A percentile compares a stretch with the other conserved stretches of the same genome.
These are phyloP conservation scores for Syncephalastrum monosporum DNA, from an alignment of 371 early-diverging fungal species.

Conservation along the genomic window DNA sequence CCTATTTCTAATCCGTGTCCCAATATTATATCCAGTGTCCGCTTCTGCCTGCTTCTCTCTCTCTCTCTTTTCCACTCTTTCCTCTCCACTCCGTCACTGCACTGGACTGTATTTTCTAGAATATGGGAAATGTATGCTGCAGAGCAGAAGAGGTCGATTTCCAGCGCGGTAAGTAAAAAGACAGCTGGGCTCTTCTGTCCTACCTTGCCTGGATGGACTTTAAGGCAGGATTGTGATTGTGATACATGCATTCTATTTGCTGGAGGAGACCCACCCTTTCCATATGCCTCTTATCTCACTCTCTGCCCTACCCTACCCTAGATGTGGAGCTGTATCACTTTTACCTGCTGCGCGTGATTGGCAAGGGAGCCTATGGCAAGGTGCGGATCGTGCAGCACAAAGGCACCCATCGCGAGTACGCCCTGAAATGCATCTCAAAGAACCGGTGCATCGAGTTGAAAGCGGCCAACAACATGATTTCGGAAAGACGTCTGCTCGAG, in stretches of 20 bases:
- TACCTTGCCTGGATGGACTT: constrained; percentile 35
- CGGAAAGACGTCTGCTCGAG: constrained; percentile 54
- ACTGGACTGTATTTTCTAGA: too few relatives aligned
- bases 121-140: too few relatives aligned
- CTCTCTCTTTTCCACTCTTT: too few relatives aligned
- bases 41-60: too few relatives aligned
- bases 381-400: constrained; percentile 86
- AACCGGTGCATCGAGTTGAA: constrained; percentile 50
- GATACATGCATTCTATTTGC: too few relatives aligned
- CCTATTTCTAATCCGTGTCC: too few relatives aligned
- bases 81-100: too few relatives aligned
- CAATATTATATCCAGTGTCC: too few relatives aligned
- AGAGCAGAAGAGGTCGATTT: too few relatives aligned
- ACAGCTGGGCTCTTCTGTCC: too few relatives aligned
- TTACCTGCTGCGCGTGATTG: constrained; percentile 64
- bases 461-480: constrained; percentile 54
- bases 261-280: constrained; percentile 2
- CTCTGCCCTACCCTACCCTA: not conserved
- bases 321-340: constrained; percentile 63
- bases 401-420: constrained; percentile 50
- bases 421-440: constrained; percentile 62
- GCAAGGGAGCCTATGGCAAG: constrained; percentile 79
- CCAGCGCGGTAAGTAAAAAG: too few relatives aligned
- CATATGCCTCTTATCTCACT: constrained; percentile 23
- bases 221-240: constrained; percentile 12